Conservation (phyloP, 768 basidiomycete genomes). For the Dictyophora rubrovolvata region DNA sequence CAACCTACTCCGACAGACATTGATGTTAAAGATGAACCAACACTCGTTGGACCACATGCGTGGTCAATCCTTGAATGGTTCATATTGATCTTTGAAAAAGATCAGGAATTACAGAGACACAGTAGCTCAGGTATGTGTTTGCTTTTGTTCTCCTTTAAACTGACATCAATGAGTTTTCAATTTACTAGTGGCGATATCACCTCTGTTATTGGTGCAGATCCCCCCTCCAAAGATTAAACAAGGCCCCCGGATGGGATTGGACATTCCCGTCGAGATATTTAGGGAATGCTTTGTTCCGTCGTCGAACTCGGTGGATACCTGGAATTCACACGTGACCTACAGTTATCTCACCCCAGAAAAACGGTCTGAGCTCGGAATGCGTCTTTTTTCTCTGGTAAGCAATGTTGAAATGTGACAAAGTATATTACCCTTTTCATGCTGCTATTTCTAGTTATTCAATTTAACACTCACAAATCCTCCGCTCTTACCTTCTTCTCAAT, state of each 20-base stretch:
- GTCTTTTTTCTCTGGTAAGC: conserved; percentile 3
- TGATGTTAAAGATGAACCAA: conserved; percentile 15
- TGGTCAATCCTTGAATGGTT: conserved; percentile 71
- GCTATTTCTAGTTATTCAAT: neutral
- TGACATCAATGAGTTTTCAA: neutral
- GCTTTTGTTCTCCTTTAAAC: conserved; percentile 3
- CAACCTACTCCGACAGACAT: conserved; percentile 19
- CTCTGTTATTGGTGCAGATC: conserved; percentile 48
- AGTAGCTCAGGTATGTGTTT: conserved; percentile 28
- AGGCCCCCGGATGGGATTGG: conserved; percentile 46
- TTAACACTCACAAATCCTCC: conserved; percentile 1
- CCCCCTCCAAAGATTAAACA: conserved; percentile 39
- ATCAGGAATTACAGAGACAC: conserved; percentile 33
- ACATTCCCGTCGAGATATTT: conserved; percentile 37
- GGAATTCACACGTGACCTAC: neutral
- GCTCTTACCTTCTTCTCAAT: neutral
- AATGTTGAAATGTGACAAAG: neutral
- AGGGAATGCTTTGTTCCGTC: conserved; percentile 19
- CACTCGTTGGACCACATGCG: conserved; percentile 46
- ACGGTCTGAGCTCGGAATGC: neutral
- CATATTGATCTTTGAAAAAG: conserved; percentile 55
- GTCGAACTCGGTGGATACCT: neutral
- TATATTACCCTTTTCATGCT: no score
- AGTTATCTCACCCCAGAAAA: neutral
- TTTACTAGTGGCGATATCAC: conserved; percentile 33